A percentile compares a stretch with the other conserved stretches of the same genome.
These are phyloP conservation scores for Pontederia crassipes DNA, from an alignment of 176 grass and related monocot genomes.

Conservation along the genomic window DNA sequence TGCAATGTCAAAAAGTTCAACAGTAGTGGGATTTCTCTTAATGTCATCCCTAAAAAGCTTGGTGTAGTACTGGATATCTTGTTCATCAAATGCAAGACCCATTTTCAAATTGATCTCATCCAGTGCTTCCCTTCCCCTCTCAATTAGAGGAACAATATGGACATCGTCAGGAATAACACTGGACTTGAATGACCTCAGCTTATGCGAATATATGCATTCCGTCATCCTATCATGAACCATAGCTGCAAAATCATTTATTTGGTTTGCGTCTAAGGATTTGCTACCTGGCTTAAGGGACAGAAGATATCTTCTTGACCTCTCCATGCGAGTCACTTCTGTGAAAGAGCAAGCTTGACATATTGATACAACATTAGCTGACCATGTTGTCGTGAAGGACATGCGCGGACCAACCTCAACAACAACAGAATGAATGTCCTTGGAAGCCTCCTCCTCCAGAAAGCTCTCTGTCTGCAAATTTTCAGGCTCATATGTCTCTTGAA, in stretches of 20 bases:
- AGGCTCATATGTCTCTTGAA: slow-evolving; percentile 74
- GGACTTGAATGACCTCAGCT: slow-evolving; percentile 48
- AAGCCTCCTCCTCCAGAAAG: slow-evolving; percentile 50
- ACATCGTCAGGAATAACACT: slow-evolving; percentile 54
- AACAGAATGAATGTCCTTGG: slow-evolving; percentile 16
- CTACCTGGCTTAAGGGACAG: slow-evolving; percentile 43
- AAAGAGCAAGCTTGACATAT: slow-evolving; percentile 70
- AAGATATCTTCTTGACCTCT: slow-evolving; percentile 75
- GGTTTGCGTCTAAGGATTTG: slow-evolving; percentile 38
- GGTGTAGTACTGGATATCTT: slow-evolving; percentile 84
- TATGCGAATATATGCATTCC: slow-evolving; percentile 66
- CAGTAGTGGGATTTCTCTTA: slow-evolving; percentile 70
- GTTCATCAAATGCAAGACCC: slow-evolving; percentile 91
- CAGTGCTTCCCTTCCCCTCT: slow-evolving; percentile 63
- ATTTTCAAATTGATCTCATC: slow-evolving; percentile 87
- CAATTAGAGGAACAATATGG: slow-evolving; percentile 48
- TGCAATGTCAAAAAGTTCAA: slow-evolving; percentile 87
- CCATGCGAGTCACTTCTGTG: slow-evolving; percentile 56
- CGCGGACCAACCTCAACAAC: slow-evolving; percentile 73
- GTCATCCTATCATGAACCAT: slow-evolving; percentile 93
- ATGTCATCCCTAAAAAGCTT: slow-evolving; percentile 76
- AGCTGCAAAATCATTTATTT: slow-evolving; percentile 46
- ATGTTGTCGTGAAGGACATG: slow-evolving; percentile 87
- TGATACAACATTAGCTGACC: slow-evolving; percentile 72
- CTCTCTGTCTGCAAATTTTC: slow-evolving; percentile 50